A percentile compares a stretch with the other conserved stretches of the same genome.
phyloP scores from a whole-genome alignment of 257 asterid species.

The Solanum etuberosum region DNA sequence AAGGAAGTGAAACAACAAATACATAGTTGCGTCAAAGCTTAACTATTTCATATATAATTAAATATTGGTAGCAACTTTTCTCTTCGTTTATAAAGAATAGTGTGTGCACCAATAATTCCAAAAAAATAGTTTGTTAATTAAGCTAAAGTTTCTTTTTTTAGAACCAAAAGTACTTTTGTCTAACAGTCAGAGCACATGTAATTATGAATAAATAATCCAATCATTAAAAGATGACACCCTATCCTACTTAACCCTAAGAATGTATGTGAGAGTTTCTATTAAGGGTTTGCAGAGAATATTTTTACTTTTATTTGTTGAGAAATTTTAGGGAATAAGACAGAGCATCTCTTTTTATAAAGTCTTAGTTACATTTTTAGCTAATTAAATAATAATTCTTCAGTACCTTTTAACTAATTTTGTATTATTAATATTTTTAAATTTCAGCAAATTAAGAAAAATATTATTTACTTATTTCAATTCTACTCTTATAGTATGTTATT shows the following conservation, averaged over 20 bases:
- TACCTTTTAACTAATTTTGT: neutral
- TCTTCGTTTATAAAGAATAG: neutral
- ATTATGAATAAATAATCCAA: neutral
- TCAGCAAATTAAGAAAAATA: neutral
- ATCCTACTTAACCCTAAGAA: neutral
- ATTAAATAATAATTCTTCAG: neutral
- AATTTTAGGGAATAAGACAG: slow-evolving; percentile 27
- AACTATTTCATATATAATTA: neutral
- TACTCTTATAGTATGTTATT: neutral
- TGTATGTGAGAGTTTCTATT: neutral
- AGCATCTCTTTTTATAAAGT: slow-evolving; percentile 13
- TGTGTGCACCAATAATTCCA: neutral
- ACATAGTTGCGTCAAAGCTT: neutral
- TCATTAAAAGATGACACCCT: neutral
- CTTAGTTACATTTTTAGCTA: neutral
- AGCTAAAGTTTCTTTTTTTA: neutral
- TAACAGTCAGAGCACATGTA: neutral
- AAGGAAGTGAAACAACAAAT: neutral
- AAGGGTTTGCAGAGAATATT: neutral
- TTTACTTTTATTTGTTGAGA: slow-evolving; percentile 2
- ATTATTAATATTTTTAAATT: neutral
- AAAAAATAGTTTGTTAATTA: neutral
- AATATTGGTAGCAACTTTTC: neutral
- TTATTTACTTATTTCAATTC: neutral
- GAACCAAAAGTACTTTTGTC: neutral